Percentiles rank a stretch among this genome's conserved stretches.
Evolutionary conservation across 1,139 yeast genomes (phyloP).

Genomic region (Kodamaea anthophila): DNA sequence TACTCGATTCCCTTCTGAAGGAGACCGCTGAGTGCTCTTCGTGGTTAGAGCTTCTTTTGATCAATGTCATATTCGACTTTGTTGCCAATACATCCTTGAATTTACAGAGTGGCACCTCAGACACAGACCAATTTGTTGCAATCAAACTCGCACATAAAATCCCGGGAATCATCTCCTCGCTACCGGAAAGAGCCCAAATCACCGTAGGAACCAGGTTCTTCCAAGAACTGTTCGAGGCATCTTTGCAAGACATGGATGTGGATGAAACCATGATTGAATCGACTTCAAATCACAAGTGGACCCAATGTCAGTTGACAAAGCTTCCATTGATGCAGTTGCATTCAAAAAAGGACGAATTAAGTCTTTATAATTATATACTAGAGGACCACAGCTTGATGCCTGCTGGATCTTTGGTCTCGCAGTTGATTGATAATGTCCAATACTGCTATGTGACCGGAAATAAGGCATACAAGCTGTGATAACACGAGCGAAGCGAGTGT

Average conservation of each 20-base stretch:
- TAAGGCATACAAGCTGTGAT: conserved; percentile 13
- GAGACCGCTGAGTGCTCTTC: conserved; percentile 14
- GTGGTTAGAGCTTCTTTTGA: conserved; percentile 14
- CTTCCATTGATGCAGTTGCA: conserved; percentile 33
- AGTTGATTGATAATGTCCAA: conserved; percentile 16
- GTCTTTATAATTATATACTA: conserved; percentile 24
- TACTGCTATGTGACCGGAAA: conserved; percentile 33
- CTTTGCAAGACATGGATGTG: conserved; percentile 10
- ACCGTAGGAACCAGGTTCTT: conserved; percentile 23
- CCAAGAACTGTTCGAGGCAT: conserved; percentile 21
- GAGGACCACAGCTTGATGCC: conserved; percentile 9
- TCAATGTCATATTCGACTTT: conserved; percentile 14
- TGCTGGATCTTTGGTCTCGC: conserved; percentile 12
- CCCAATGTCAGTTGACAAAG: conserved; percentile 30
- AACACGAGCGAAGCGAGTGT: no score
- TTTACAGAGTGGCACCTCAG: conserved; percentile 1
- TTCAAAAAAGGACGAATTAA: conserved; percentile 31
- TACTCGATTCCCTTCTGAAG: conserved; percentile 7
- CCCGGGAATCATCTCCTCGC: no score
- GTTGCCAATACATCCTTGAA: conserved; percentile 6
- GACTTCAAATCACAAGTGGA: conserved; percentile 32
- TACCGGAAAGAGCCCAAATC: conserved; percentile 18
- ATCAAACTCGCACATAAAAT: conserved; percentile 14
- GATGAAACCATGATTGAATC: conserved; percentile 20
- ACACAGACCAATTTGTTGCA: conserved; percentile 25